Base-by-base conservation (phyloP, 495 filamentous ascomycete genomes). In the Penicillium chermesinum region DNA sequence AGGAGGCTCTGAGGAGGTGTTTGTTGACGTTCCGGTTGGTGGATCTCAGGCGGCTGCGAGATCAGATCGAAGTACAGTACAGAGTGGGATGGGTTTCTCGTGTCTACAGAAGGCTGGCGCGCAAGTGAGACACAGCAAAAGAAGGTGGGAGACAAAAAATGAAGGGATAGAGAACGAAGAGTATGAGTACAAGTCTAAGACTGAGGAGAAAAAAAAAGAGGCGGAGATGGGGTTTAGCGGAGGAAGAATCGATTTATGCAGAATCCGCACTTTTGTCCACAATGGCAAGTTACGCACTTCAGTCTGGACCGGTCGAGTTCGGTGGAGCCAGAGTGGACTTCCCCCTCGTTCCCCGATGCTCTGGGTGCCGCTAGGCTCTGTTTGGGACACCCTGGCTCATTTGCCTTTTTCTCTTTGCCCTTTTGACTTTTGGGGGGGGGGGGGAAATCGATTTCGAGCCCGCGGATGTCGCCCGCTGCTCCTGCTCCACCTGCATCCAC, bases 401-500 rank as follows among this genome's bases (percentile, higher is more conserved):
- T n/a, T n/a, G n/a, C n/a, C n/a, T n/a, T n/a, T n/a, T n/a, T n/a
- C n/a, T n/a, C n/a, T n/a, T n/a, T n/a, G n/a, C n/a, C n/a, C n/a
- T n/a, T n/a, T n/a, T n/a, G n/a, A n/a, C n/a, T n/a, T n/a, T n/a
- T n/a, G n/a, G n/a, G n/a, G n/a, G n/a, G n/a, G n/a, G n/a, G n/a
- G n/a, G n/a, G n/a, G n/a, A n/a, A n/a, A n/a, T n/a, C n/a, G n/a
- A n/a, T n/a, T n/a, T n/a, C n/a, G n/a, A n/a, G n/a, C n/a, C n/a
- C 27, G 18, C 38, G 19, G 41, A 32, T 46, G 42, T 43, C 44
- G 49, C 45, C 57, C 54, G 49, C 52, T 51, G 45, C 34, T 32
- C 27, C 22, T 36, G 40, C 47, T 57, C 50, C 54, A 60, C 41
- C 25, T 55, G 58, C 52, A 61, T 47, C 42, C 52, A 58, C 37